Evolutionary conservation across 2,329 filamentous ascomycete genomes (phyloP), one percentile per base, ranked within the genome.

Genomic region (Sarocladium strictum): DNA sequence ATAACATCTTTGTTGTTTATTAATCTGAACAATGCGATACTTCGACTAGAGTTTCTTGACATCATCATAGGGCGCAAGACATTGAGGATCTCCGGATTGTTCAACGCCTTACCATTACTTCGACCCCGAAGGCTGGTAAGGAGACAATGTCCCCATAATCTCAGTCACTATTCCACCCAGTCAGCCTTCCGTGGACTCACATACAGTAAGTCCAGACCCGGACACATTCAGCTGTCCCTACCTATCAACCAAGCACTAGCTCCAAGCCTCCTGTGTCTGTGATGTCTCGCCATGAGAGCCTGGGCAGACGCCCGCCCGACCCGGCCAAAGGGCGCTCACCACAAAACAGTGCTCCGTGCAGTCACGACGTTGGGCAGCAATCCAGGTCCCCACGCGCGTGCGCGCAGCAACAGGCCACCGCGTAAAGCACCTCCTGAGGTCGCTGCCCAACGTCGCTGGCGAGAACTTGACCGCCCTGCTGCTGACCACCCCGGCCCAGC

Each of bases 361-460:
- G 19, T 23, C n/a, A 14, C 23, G n/a, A 51, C n/a, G 17, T 51
- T 51, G 47, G 47, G 47, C 47, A 51, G 17, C 47, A 51, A 51
- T 27, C 47, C 4, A 14, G 27, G 15, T 35, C 27, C 10, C n/a
- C 12, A 4, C 27, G 11, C n/a, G 26, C 26, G 26, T 35, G 14
- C 43, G 14, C 43, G 24, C 24, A n/a, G 14, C 19, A 3, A 23
- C 14, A 15, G 14, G 12, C 47, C 10, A 21, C 26, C 27, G 47
- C 24, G 43, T 43, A 47, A 29, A 47, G 43, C 21, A 51, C 24
- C 24, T n/a, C n/a, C n/a, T n/a, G n/a, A n/a, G n/a, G 29, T 51
- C 26, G 47, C 47, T 51, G 47, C 47, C 47, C 47, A 51, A 51
- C 47, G 47, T 35, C 27, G 27, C n/a, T n/a, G n/a, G n/a, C n/a